These are phyloP conservation scores for Castanospermum australe DNA, from an alignment of 306 rosid genomes.

Conservation along the genomic window DNA sequence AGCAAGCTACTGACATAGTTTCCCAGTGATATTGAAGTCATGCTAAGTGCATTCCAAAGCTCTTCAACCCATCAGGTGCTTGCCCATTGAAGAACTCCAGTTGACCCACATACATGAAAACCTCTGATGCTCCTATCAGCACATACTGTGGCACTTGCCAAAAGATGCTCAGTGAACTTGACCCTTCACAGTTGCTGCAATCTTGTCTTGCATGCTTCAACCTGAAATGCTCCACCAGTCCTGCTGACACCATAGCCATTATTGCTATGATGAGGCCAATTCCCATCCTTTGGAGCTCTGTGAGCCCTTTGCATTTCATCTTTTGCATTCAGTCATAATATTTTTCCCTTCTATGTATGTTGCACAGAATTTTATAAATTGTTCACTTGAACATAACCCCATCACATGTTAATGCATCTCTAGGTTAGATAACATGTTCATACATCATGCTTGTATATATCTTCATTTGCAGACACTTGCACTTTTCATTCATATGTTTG, in stretches of 20 bases:
- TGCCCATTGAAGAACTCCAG: conserved; percentile 78
- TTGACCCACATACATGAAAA: conserved; percentile 84
- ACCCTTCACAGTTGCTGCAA: conserved; percentile 36
- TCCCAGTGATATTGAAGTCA: conserved; percentile 82
- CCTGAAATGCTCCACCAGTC: conserved; percentile 58
- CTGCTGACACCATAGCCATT: conserved; percentile 68
- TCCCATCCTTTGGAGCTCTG: conserved; percentile 83
- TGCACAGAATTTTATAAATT: too few relatives aligned
- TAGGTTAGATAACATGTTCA: too few relatives aligned
- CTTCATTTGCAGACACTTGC: too few relatives aligned
- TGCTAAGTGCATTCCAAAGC: conserved; percentile 83
- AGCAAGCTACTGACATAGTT: conserved; percentile 71
- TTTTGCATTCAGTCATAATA: too few relatives aligned
- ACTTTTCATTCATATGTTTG: too few relatives aligned
- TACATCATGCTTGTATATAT: too few relatives aligned
- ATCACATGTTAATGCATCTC: too few relatives aligned
- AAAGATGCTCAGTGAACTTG: conserved; percentile 63
- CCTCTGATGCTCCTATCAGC: conserved; percentile 77
- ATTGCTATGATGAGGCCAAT: conserved; percentile 71
- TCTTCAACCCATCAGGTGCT: conserved; percentile 77
- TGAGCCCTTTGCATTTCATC: conserved; percentile 44
- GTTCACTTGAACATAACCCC: too few relatives aligned
- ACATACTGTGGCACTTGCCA: conserved; percentile 83
- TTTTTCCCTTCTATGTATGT: too few relatives aligned
- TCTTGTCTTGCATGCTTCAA: conserved; percentile 35